Evolutionary conservation across 176 grass and related monocot genomes (phyloP).

Genomic region (Carex littledalei): DNA sequence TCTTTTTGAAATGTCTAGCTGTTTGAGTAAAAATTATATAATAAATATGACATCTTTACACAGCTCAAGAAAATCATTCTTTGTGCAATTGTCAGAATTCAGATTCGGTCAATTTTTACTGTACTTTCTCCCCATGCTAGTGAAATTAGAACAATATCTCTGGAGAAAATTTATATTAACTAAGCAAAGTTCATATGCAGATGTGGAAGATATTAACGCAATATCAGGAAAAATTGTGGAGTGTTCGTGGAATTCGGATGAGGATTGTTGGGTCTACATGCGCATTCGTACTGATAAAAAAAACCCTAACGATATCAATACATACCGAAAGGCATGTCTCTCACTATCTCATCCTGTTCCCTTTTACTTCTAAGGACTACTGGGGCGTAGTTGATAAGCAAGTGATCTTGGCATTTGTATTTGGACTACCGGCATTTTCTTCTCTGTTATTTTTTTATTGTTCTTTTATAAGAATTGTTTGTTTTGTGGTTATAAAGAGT

Average conservation of each 20-base stretch:
- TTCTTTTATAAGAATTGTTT: background rate
- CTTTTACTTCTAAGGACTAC: background rate
- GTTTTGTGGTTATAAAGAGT: background rate
- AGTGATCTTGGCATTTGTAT: too few species aligned
- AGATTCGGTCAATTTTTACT: background rate
- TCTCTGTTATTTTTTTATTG: background rate
- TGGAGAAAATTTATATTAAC: background rate
- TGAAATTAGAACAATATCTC: background rate
- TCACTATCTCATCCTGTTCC: background rate
- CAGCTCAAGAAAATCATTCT: background rate
- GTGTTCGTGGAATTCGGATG: slow-evolving; percentile 49
- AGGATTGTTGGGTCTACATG: slow-evolving; percentile 61
- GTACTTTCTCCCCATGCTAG: background rate
- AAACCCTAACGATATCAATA: slow-evolving; percentile 71
- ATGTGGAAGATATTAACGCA: slow-evolving; percentile 27
- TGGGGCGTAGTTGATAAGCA: too few species aligned
- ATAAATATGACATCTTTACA: background rate
- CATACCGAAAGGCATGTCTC: slow-evolving; percentile 51
- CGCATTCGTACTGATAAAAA: slow-evolving; percentile 58
- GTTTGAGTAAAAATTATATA: background rate
- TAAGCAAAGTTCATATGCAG: slow-evolving; percentile 25
- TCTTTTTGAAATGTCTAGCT: background rate
- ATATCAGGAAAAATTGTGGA: slow-evolving; percentile 65
- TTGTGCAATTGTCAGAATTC: background rate
- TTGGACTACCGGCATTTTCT: background rate